Conservation (phyloP, 192 early-diverging fungal species). For the Backusella macrospora region DNA sequence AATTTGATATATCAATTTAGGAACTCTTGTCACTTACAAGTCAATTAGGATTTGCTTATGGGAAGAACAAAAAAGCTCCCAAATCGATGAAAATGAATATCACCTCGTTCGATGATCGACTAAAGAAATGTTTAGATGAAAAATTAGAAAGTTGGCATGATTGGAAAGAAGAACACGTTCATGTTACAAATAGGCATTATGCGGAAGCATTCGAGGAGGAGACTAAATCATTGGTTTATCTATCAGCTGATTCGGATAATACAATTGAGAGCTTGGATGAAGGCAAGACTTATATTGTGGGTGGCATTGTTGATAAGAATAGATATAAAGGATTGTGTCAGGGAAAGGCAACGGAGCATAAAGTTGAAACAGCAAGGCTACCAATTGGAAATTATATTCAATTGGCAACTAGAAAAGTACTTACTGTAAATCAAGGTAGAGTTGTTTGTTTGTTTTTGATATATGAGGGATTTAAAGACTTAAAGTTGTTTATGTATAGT, state of each 20-base stretch:
- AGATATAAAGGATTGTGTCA: slow-evolving; percentile 80
- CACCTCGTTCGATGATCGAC: slow-evolving; percentile 53
- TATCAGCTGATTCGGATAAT: slow-evolving; percentile 88
- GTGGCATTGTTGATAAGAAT: slow-evolving; percentile 95
- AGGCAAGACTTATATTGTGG: slow-evolving; percentile 85
- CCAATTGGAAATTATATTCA: slow-evolving; percentile 86
- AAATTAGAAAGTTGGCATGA: slow-evolving; percentile 38
- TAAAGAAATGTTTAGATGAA: slow-evolving; percentile 39
- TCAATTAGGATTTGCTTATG: slow-evolving; percentile 79
- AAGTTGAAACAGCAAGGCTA: slow-evolving; percentile 74
- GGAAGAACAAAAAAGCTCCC: slow-evolving; percentile 58
- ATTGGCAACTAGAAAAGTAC: slow-evolving; percentile 77
- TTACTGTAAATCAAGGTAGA: slow-evolving; percentile 91
- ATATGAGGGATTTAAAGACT: not conserved
- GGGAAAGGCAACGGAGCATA: slow-evolving; percentile 71
- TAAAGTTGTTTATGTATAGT: slow-evolving; percentile 49
- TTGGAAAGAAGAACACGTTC: slow-evolving; percentile 43
- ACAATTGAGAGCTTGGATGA: slow-evolving; percentile 67
- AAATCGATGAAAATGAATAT: slow-evolving; percentile 60
- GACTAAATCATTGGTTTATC: slow-evolving; percentile 79
- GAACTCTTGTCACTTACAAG: slow-evolving; percentile 69
- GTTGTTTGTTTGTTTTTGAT: not conserved
- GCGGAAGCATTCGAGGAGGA: slow-evolving; percentile 54
- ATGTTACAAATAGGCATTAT: slow-evolving; percentile 16
- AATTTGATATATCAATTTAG: slow-evolving; percentile 24